phyloP scores from a whole-genome alignment of 805 yeast species.

The Lachancea nothofagi region DNA sequence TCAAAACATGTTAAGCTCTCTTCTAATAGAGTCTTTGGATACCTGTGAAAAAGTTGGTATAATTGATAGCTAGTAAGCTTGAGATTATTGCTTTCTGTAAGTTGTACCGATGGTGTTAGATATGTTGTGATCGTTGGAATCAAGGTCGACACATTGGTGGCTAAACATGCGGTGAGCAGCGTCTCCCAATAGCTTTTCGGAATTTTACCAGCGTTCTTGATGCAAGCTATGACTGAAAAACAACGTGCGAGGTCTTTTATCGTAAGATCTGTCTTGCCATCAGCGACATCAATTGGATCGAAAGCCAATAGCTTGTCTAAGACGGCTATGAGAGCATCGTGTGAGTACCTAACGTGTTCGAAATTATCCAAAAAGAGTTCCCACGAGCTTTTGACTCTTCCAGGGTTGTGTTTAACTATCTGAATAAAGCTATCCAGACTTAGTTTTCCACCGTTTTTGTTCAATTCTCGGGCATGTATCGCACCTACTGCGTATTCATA shows the following conservation, averaged over 20 bases:
- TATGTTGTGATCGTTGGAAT: constrained; percentile 3
- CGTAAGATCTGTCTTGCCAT: constrained; percentile 24
- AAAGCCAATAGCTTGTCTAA: constrained; percentile 37
- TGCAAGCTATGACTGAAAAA: constrained; percentile 19
- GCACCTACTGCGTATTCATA: constrained; percentile 32
- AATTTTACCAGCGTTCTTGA: not conserved
- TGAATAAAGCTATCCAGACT: constrained; percentile 25
- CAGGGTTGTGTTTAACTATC: constrained; percentile 44
- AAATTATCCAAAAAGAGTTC: constrained; percentile 36
- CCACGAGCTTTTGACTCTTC: constrained; percentile 47
- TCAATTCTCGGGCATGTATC: constrained; percentile 26
- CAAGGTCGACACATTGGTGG: constrained; percentile 7
- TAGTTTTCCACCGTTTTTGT: constrained; percentile 19
- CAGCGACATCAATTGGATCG: constrained; percentile 34
- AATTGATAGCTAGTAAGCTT: constrained; percentile 19
- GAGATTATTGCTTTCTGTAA: not conserved
- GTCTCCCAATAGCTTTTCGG: constrained; percentile 3
- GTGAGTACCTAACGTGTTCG: constrained; percentile 14
- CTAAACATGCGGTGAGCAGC: constrained; percentile 1
- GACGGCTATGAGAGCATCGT: constrained; percentile 28
- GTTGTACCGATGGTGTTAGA: not conserved
- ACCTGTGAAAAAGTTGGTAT: constrained; percentile 12
- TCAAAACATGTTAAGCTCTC: constrained; percentile 12
- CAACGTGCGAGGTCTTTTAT: constrained; percentile 22
- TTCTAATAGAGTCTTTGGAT: constrained; percentile 11